Conservation (phyloP, 805 yeast species). For the Barnettozyma sp. region DNA sequence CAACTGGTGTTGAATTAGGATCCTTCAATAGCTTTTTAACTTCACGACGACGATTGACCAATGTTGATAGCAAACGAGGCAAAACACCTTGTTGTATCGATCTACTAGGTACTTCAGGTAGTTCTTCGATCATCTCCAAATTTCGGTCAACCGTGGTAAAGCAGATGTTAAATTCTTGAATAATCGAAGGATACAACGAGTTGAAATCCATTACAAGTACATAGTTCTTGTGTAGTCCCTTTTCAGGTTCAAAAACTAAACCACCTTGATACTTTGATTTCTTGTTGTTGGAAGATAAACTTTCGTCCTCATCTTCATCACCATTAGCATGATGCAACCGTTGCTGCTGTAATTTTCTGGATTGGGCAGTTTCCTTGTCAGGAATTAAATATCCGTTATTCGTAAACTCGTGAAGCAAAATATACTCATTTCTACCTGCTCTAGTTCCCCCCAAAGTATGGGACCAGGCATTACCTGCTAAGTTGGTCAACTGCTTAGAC, state of each 20-base stretch:
- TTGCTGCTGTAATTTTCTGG: conserved; percentile 30
- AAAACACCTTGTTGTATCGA: conserved; percentile 69
- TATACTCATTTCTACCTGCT: conserved; percentile 91
- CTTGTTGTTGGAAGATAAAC: conserved; percentile 44
- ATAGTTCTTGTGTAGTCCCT: conserved; percentile 84
- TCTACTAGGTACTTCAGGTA: conserved; percentile 62
- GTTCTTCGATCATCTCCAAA: conserved; percentile 44
- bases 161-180: conserved; percentile 95
- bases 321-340: conserved; percentile 11
- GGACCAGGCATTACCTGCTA: conserved; percentile 98
- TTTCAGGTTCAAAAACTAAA: conserved; percentile 92
- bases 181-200: conserved; percentile 92
- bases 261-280: conserved; percentile 88
- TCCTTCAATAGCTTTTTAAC: conserved; percentile 82
- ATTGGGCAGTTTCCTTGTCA: conserved; percentile 54
- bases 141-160: conserved; percentile 88
- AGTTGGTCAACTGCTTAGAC: conserved; percentile 82
- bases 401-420: conserved; percentile 85
- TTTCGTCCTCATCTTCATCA: conserved; percentile 32
- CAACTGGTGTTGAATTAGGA: conserved; percentile 54
- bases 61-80: conserved; percentile 73
- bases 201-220: conserved; percentile 96
- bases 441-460: conserved; percentile 92
- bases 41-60: conserved; percentile 88
- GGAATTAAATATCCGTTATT: conserved; percentile 80